These are phyloP conservation scores for Annona cherimola DNA, from an alignment of 164 flowering plant genomes.

Conservation along the genomic window DNA sequence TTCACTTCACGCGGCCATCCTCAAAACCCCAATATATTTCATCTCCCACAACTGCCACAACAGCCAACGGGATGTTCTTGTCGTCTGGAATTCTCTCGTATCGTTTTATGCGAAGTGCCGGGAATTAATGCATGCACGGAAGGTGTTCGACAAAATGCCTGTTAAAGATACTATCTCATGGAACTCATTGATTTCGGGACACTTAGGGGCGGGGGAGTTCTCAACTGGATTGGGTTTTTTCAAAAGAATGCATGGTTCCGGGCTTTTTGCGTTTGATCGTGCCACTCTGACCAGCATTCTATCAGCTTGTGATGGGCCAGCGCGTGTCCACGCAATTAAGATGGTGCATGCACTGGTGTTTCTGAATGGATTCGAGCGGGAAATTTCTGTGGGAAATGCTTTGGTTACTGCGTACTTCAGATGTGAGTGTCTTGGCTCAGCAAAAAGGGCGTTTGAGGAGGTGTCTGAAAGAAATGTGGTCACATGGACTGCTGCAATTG, in stretches of 20 bases:
- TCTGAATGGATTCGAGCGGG: conserved; percentile 45
- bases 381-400: conserved; percentile 71
- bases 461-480: conserved; percentile 67
- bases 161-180: conserved; percentile 69
- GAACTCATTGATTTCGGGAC: conserved; percentile 64
- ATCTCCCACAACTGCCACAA: neutral
- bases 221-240: conserved; percentile 40
- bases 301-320: conserved; percentile 43
- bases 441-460: conserved; percentile 53
- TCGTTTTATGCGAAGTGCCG: conserved; percentile 54
- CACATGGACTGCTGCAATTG: conserved; percentile 80
- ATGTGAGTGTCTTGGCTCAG: conserved; percentile 40
- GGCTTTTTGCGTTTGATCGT: conserved; percentile 35
- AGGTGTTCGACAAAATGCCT: conserved; percentile 66
- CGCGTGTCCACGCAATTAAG: conserved; percentile 20
- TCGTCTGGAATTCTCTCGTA: conserved; percentile 69
- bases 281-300: conserved; percentile 71
- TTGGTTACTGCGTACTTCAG: conserved; percentile 59
- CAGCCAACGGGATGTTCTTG: conserved; percentile 15
- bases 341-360: conserved; percentile 61
- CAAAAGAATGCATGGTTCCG: conserved; percentile 36
- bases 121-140: conserved; percentile 28
- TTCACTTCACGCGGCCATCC: conserved; percentile 61
- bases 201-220: conserved; percentile 32
- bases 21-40: conserved; percentile 34